These are phyloP conservation scores for Simmondsia chinensis DNA, from an alignment of 148 eudicot species.

Conservation along the genomic window DNA sequence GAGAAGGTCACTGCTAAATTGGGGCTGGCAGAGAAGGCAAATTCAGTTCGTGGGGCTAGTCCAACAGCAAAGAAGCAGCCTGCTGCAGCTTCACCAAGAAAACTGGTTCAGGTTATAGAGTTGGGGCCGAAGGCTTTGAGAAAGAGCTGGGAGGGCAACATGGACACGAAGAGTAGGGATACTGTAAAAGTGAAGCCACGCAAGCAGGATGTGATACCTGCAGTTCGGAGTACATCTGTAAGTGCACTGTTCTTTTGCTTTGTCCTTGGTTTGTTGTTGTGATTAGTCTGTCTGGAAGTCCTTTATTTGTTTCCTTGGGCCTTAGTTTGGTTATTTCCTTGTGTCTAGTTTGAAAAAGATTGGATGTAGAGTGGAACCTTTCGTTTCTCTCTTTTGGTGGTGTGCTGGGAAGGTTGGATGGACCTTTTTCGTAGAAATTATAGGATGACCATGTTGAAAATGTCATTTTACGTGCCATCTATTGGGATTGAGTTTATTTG, in stretches of 20 bases:
- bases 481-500: no score
- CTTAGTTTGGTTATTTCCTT: no score
- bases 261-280: no score
- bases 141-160: constrained; percentile 91
- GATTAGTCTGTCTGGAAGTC: no score
- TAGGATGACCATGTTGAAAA: no score
- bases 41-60: constrained; percentile 35
- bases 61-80: constrained; percentile 33
- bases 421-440: no score
- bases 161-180: constrained; percentile 48
- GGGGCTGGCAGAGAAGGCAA: constrained; percentile 39
- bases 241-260: constrained; percentile 17
- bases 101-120: constrained; percentile 47
- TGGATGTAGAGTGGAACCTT: no score
- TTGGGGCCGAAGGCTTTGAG: constrained; percentile 79
- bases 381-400: no score
- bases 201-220: constrained; percentile 43
- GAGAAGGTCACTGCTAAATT: constrained; percentile 40
- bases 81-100: constrained; percentile 35
- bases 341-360: no score
- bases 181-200: constrained; percentile 33
- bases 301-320: no score
- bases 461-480: no score
- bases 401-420: no score
- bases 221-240: constrained; percentile 57